Conservation (phyloP, 2,329 filamentous ascomycete species). For the Alternaria solani region DNA sequence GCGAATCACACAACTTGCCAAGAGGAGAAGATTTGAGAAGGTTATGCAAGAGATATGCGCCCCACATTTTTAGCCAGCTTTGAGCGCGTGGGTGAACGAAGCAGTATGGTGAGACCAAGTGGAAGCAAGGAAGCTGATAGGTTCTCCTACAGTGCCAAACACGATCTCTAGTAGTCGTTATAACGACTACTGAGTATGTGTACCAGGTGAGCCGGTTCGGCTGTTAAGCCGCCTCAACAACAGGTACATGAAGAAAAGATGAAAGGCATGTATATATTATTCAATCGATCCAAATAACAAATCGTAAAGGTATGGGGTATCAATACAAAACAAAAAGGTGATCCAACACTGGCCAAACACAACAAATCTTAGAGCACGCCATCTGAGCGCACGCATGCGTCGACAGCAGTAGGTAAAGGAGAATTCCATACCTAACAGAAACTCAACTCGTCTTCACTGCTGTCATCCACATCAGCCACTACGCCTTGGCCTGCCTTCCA, state of each 20-base stretch:
- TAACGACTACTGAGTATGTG: too few relatives aligned
- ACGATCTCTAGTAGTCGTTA: background rate
- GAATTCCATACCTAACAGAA: slow-evolving; percentile 30
- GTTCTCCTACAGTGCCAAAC: too few relatives aligned
- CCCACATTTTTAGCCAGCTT: background rate
- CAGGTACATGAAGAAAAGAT: too few relatives aligned
- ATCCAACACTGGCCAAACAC: background rate
- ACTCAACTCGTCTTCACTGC: slow-evolving; percentile 47
- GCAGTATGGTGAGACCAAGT: background rate
- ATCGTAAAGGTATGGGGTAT: background rate
- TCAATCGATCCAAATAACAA: background rate
- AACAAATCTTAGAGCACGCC: background rate
- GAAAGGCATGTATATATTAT: background rate
- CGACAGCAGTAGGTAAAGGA: background rate
- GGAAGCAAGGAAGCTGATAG: background rate
- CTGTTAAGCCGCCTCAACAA: too few relatives aligned
- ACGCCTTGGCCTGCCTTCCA: slow-evolving; percentile 13
- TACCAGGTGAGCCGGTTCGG: too few relatives aligned
- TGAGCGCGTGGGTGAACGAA: background rate
- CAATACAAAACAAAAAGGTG: background rate
- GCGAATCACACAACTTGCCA: background rate
- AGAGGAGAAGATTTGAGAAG: background rate
- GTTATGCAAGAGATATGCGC: background rate
- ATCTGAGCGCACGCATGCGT: background rate
- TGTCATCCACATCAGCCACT: slow-evolving; percentile 18